Evolutionary conservation across 2,329 filamentous ascomycete species (phyloP).

Genomic region (Alternaria triticina): DNA sequence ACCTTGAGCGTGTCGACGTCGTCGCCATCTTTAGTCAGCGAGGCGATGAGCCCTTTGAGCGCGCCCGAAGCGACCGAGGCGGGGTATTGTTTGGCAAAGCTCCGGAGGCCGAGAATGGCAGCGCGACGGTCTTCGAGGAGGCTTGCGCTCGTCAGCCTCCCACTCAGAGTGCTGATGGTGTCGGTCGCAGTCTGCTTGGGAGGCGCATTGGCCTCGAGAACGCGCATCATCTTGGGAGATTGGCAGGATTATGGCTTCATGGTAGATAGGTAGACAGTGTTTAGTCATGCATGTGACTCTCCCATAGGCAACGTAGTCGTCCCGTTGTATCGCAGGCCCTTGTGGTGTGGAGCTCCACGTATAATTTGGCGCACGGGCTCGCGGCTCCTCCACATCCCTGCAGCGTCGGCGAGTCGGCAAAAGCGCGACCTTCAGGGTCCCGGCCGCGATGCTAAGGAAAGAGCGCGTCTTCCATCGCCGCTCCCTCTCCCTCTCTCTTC

Average conservation of each 20-base stretch:
- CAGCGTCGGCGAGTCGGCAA: conserved; percentile 16
- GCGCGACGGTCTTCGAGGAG: conserved; percentile 93
- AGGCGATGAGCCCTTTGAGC: conserved; percentile 84
- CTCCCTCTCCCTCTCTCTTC: background rate
- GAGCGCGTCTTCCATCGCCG: conserved; percentile 10
- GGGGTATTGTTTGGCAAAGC: conserved; percentile 95
- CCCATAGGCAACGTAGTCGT: background rate
- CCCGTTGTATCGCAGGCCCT: background rate
- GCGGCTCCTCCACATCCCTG: conserved; percentile 7
- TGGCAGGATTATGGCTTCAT: conserved; percentile 28
- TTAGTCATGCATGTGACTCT: background rate
- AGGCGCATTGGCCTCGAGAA: conserved; percentile 75
- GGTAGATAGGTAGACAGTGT: no score
- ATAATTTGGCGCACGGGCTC: conserved; percentile 26
- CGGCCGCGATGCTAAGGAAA: conserved; percentile 16
- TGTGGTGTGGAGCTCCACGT: conserved; percentile 24
- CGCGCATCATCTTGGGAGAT: conserved; percentile 54
- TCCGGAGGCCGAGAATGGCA: conserved; percentile 89
- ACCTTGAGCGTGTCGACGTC: conserved; percentile 97
- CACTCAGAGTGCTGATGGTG: conserved; percentile 89
- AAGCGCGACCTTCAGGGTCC: conserved; percentile 25
- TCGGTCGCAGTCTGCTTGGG: conserved; percentile 95
- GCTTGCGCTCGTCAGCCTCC: conserved; percentile 85
- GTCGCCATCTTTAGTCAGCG: conserved; percentile 84
- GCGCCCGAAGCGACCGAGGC: conserved; percentile 94